These are phyloP conservation scores for Camptophora hylomeconis DNA, from an alignment of 2,329 filamentous ascomycete species.

Conservation along the genomic window DNA sequence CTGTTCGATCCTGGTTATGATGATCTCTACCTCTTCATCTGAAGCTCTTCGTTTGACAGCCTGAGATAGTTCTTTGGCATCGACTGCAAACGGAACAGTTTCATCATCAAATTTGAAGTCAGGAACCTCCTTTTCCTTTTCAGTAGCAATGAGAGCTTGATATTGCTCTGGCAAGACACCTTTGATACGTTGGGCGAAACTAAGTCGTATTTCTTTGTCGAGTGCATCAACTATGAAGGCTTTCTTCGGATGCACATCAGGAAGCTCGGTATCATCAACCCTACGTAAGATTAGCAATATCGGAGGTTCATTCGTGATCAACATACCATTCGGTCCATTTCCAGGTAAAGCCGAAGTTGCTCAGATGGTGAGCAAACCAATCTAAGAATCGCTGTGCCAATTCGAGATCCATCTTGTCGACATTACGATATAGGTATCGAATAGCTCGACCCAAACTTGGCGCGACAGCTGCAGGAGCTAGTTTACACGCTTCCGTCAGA, in stretches of 20 bases:
- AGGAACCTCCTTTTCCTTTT: constrained; percentile 90
- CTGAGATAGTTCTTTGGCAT: constrained; percentile 69
- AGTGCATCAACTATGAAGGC: constrained; percentile 83
- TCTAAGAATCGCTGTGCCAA: constrained; percentile 79
- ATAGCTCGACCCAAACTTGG: constrained; percentile 89
- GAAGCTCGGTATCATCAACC: constrained; percentile 67
- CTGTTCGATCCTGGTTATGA: constrained; percentile 71
- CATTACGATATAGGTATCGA: constrained; percentile 72
- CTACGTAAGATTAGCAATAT: constrained; percentile 22
- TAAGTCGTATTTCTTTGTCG: constrained; percentile 93
- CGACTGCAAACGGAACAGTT: constrained; percentile 63
- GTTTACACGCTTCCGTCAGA: constrained; percentile 88
- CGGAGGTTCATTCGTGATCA: not conserved
- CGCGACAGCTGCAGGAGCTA: constrained; percentile 90
- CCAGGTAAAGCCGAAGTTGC: constrained; percentile 99
- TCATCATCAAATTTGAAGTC: constrained; percentile 81
- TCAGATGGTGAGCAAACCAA: constrained; percentile 96
- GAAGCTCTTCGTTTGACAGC: constrained; percentile 73
- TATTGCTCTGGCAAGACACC: constrained; percentile 81
- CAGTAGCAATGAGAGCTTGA: constrained; percentile 64
- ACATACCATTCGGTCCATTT: constrained; percentile 92
- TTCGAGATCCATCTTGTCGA: constrained; percentile 75
- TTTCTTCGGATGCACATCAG: constrained; percentile 72
- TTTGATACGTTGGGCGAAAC: constrained; percentile 91
- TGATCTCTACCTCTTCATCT: constrained; percentile 72